These are phyloP conservation scores for Exophiala sp. DNA, from an alignment of 2,329 filamentous ascomycete genomes.

Conservation along the genomic window DNA sequence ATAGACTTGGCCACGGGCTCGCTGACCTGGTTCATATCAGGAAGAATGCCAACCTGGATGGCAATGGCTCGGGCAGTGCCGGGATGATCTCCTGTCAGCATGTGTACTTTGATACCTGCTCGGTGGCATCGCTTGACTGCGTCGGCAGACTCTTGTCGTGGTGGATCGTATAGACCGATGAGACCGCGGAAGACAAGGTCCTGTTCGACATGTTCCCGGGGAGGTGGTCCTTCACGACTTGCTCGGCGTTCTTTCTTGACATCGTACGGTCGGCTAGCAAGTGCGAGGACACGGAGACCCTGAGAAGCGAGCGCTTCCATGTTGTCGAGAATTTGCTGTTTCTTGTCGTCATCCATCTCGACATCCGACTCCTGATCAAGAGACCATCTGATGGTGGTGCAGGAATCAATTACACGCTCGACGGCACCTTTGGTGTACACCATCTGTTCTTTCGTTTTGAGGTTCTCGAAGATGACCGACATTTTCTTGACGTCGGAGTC, in stretches of 20 bases:
- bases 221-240: no score
- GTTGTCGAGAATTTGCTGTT: conserved; percentile 46
- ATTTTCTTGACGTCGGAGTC: conserved; percentile 61
- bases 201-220: conserved; percentile 44
- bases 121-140: conserved; percentile 49
- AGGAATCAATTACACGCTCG: conserved; percentile 54
- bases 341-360: conserved; percentile 36
- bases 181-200: conserved; percentile 54
- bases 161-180: conserved; percentile 57
- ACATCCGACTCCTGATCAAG: no score
- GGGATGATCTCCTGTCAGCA: conserved; percentile 54
- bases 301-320: conserved; percentile 53
- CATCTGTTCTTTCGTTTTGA: conserved; percentile 31
- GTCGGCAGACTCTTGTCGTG: conserved; percentile 52
- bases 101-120: conserved; percentile 53
- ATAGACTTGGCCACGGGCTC: conserved; percentile 44
- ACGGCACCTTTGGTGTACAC: conserved; percentile 60
- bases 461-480: conserved; percentile 53
- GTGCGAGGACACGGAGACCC: conserved; percentile 55
- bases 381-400: conserved; percentile 46
- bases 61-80: conserved; percentile 55
- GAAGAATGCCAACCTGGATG: conserved; percentile 52
- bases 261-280: conserved; percentile 41
- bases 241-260: no score
- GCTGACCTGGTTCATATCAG: conserved; percentile 41